Percentiles rank a stretch among this genome's conserved stretches.
These are phyloP conservation scores for Cladosporium sphaerospermum DNA, from an alignment of 2,329 filamentous ascomycete genomes.

Conservation along the genomic window DNA sequence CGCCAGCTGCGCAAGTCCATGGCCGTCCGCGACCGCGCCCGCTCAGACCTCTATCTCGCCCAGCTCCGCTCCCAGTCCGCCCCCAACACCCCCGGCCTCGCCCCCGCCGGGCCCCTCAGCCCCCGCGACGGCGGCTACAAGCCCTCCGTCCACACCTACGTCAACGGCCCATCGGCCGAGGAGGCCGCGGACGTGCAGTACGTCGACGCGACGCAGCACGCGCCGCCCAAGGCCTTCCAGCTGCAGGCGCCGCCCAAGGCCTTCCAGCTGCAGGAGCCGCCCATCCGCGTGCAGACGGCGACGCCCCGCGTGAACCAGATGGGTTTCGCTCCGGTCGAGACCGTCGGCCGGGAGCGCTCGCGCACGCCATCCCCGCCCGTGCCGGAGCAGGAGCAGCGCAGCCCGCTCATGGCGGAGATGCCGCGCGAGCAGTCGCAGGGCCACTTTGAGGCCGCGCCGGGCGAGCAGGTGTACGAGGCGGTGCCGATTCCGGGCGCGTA, in stretches of 20 bases:
- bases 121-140: conserved; percentile 48
- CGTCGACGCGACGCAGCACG: conserved; percentile 49
- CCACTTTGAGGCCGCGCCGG: conserved; percentile 64
- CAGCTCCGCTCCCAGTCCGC: conserved; percentile 66
- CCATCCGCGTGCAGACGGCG: conserved; percentile 67
- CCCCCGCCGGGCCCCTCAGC: conserved; percentile 51
- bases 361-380: conserved; percentile 19
- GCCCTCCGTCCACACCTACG: conserved; percentile 36
- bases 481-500: conserved; percentile 90
- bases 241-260: conserved; percentile 76
- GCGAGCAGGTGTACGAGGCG: conserved; percentile 76
- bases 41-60: conserved; percentile 87
- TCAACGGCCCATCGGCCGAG: conserved; percentile 31
- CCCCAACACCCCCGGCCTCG: conserved; percentile 86
- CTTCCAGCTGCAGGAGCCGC: conserved; percentile 86
- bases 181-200: conserved; percentile 49
- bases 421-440: conserved; percentile 48
- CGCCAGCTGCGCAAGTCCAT: conserved; percentile 92
- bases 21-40: conserved; percentile 88
- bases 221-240: conserved; percentile 59
- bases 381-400: conserved; percentile 33
- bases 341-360: conserved; percentile 15
- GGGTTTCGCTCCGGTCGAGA: conserved; percentile 50
- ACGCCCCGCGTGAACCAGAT: conserved; percentile 62
- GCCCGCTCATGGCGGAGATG: conserved; percentile 29